phyloP scores from a whole-genome alignment of 371 early-diverging fungal species.

The Zopfochytrium polystomum region DNA sequence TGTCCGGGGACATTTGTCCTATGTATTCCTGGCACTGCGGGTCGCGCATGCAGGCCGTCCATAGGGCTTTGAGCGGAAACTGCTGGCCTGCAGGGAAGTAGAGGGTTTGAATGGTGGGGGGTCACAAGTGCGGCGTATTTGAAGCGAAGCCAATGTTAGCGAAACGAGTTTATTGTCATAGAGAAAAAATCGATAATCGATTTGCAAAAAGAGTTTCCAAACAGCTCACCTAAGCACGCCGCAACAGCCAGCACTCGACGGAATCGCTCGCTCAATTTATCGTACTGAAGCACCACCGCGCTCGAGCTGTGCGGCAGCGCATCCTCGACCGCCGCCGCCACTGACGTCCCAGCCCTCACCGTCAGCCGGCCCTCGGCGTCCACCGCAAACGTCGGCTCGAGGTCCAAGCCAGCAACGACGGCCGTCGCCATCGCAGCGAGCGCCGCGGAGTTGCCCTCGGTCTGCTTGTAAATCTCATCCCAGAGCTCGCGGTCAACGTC shows the following conservation, averaged over 20 bases:
- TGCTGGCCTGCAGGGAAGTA: neutral
- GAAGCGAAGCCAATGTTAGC: too few species aligned
- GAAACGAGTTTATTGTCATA: too few species aligned
- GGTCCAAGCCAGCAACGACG: neutral
- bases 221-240: conserved; percentile 11
- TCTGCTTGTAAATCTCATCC: neutral
- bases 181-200: too few species aligned
- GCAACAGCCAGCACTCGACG: conserved; percentile 14
- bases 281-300: neutral
- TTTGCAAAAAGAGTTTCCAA: conserved; percentile 4
- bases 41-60: conserved; percentile 7
- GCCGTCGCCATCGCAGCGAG: neutral
- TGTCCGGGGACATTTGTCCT: neutral
- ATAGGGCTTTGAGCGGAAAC: conserved; percentile 6
- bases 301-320: neutral
- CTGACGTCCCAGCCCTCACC: too few species aligned
- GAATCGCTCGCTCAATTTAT: conserved; percentile 1
- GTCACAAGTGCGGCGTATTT: neutral
- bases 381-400: neutral
- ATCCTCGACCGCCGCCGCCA: neutral
- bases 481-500: neutral
- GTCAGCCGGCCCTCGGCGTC: neutral
- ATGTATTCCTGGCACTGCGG: neutral
- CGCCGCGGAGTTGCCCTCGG: neutral
- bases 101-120: neutral